Conservation (phyloP, 805 yeast genomes). For the Naumovozyma baii region DNA sequence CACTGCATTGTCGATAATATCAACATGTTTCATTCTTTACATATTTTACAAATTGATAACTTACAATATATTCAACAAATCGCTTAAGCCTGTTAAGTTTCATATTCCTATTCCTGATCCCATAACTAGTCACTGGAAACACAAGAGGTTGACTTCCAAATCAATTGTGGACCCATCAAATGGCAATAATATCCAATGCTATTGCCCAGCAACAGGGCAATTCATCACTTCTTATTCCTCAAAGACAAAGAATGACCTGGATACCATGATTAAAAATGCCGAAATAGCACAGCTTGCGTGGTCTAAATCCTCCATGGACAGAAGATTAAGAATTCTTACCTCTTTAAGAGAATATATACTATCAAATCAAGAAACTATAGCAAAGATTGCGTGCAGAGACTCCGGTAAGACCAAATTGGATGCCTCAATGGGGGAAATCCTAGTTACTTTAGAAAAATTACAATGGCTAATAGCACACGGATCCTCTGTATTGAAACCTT, state of each 20-base stretch:
- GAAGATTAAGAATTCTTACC: constrained; percentile 59
- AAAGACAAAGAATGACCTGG: constrained; percentile 61
- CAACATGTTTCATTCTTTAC: constrained; percentile 11
- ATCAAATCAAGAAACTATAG: constrained; percentile 76
- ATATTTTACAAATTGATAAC: constrained; percentile 15
- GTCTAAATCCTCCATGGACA: constrained; percentile 41
- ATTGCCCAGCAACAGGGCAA: constrained; percentile 96
- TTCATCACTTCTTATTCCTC: constrained; percentile 64
- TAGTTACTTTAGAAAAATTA: constrained; percentile 88
- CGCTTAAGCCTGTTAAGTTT: constrained; percentile 13
- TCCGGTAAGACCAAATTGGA: constrained; percentile 94
- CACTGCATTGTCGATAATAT: constrained; percentile 6
- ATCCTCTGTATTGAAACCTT: constrained; percentile 55
- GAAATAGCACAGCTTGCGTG: constrained; percentile 28
- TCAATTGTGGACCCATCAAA: constrained; percentile 47
- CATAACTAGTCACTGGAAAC: constrained; percentile 71
- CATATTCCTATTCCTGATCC: constrained; percentile 18
- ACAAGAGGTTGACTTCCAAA: constrained; percentile 56
- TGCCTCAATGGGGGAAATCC: constrained; percentile 92
- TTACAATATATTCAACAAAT: neutral
- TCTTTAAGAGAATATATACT: constrained; percentile 65
- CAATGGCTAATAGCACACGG: constrained; percentile 87
- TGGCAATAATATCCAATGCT: constrained; percentile 63
- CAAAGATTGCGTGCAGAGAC: constrained; percentile 90
- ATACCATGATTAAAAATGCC: constrained; percentile 41